Percentiles rank a stretch among this genome's conserved stretches.
Conservation (phyloP, 2,329 filamentous ascomycete genomes). For the Penicillium sp. region DNA sequence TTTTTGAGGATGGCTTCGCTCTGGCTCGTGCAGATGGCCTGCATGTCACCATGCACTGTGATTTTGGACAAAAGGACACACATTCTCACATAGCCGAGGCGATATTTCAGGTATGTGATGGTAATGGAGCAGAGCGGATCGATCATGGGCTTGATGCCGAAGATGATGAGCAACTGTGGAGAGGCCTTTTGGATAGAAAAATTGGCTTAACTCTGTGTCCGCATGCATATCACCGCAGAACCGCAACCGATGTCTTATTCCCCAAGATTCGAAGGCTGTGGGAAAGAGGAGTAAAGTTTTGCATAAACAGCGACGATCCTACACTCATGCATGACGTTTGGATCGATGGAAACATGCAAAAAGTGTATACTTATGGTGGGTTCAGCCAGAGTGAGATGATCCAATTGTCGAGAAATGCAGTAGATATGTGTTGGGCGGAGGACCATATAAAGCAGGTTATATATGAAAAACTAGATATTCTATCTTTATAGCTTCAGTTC, state of each 20-base stretch:
- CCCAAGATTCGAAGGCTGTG: conserved; percentile 46
- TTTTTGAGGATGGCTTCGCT: conserved; percentile 47
- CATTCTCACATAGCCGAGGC: conserved; percentile 46
- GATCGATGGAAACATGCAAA: conserved; percentile 50
- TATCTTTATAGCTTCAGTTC: neutral
- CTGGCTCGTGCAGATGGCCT: conserved; percentile 16
- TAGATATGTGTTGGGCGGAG: conserved; percentile 51
- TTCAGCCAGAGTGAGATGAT: conserved; percentile 48
- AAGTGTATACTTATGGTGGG: conserved; percentile 43
- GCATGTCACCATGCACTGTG: conserved; percentile 52
- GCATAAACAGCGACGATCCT: conserved; percentile 52
- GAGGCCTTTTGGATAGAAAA: conserved; percentile 29
- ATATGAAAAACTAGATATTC: conserved; percentile 11
- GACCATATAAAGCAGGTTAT: conserved; percentile 36
- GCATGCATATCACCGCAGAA: conserved; percentile 41
- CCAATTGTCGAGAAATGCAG: conserved; percentile 41
- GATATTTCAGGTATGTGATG: conserved; percentile 31
- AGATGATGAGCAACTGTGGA: conserved; percentile 35
- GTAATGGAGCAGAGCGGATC: conserved; percentile 36
- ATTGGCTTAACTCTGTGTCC: conserved; percentile 47
- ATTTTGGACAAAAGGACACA: conserved; percentile 52
- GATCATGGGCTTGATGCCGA: conserved; percentile 46
- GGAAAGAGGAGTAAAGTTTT: conserved; percentile 48
- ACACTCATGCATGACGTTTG: conserved; percentile 54
- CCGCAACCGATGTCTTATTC: conserved; percentile 45